Conservation (phyloP, 495 filamentous ascomycete genomes). For the Penicillium subrubescens region DNA sequence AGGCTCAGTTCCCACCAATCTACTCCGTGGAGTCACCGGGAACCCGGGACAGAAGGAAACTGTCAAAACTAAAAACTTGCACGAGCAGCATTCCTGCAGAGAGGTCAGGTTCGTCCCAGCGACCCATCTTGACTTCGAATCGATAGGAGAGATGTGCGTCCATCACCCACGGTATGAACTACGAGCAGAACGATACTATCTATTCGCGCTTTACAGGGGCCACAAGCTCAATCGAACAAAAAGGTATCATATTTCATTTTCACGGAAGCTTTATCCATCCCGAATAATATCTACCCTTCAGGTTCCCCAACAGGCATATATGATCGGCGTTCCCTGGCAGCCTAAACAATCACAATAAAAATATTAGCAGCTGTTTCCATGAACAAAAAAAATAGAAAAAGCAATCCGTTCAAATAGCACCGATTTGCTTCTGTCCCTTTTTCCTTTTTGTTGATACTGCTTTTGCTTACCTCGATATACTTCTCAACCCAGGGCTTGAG, state of each 20-base stretch:
- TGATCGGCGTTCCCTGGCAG: constrained; percentile 46
- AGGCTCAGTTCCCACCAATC: no score
- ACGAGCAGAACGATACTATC: neutral
- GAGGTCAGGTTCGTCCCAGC: no score
- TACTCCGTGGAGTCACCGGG: no score
- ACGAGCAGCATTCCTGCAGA: no score
- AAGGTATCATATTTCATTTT: constrained; percentile 6
- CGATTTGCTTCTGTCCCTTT: neutral
- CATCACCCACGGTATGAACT: no score
- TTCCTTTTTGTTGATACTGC: neutral
- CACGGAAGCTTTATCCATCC: neutral
- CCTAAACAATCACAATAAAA: constrained; percentile 25
- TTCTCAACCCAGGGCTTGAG: constrained; percentile 65
- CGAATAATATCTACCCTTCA: constrained; percentile 15
- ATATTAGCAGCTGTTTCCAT: neutral
- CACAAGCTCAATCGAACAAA: neutral
- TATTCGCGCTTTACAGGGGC: neutral
- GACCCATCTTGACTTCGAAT: no score
- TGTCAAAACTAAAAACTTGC: no score
- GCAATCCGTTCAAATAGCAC: neutral
- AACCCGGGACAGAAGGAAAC: no score
- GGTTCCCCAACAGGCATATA: constrained; percentile 47
- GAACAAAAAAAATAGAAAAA: neutral
- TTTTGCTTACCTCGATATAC: constrained; percentile 53
- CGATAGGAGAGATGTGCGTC: no score